Evolutionary conservation across 345 rosid genomes (phyloP).

Genomic region (Brassica cretica): DNA sequence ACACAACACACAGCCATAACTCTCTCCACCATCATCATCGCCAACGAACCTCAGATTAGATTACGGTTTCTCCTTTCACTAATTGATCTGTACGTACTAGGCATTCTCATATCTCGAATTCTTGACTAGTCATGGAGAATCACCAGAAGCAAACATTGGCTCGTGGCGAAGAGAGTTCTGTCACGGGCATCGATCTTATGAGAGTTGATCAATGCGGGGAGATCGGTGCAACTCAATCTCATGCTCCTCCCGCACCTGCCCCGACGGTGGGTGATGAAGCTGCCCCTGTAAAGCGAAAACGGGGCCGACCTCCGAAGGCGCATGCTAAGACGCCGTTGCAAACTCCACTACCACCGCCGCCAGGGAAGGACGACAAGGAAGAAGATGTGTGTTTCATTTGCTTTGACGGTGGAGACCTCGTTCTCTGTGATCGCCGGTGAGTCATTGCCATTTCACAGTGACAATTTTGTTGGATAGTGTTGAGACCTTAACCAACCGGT

Average conservation of each 20-base stretch:
- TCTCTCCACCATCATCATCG: constrained; percentile 19
- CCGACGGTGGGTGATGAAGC: constrained; percentile 27
- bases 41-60: constrained; percentile 47
- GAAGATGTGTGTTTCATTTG: constrained; percentile 98
- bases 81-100: constrained; percentile 14
- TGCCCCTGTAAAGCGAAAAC: constrained; percentile 53
- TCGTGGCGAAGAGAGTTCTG: constrained; percentile 34
- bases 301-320: constrained; percentile 74
- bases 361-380: constrained; percentile 56
- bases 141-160: constrained; percentile 38
- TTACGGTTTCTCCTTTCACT: constrained; percentile 44
- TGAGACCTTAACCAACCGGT: no score
- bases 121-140: constrained; percentile 42
- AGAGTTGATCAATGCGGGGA: constrained; percentile 59
- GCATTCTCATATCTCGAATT: not conserved
- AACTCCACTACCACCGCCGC: constrained; percentile 24
- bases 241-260: constrained; percentile 46
- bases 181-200: constrained; percentile 40
- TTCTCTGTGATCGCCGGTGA: constrained; percentile 96
- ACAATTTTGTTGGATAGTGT: constrained; percentile 10
- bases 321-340: constrained; percentile 27
- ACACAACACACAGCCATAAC: not conserved
- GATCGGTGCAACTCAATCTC: constrained; percentile 33
- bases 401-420: constrained; percentile 98
- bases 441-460: constrained; percentile 18